A percentile compares a stretch with the other conserved stretches of the same genome.
Conservation (phyloP, 257 asterid genomes). For the Solanum dulcamara region DNA sequence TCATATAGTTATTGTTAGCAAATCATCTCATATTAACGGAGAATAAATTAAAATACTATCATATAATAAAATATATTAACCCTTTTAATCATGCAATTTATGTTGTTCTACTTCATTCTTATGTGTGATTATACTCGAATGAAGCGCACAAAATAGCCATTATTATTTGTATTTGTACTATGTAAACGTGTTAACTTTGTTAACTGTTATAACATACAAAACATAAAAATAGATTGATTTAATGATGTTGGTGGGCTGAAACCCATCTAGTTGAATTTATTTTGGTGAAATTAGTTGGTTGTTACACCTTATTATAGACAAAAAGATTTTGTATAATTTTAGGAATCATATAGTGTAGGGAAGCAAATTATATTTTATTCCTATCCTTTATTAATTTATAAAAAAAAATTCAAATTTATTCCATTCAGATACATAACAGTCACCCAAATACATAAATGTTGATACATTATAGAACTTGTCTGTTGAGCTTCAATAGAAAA, state of each 20-base stretch:
- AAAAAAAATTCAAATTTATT: too few species aligned
- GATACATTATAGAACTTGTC: too few species aligned
- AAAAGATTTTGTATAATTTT: too few species aligned
- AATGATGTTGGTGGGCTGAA: not conserved
- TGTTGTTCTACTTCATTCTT: not conserved
- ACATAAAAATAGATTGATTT: not conserved
- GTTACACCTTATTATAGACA: not conserved
- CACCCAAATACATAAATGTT: too few species aligned
- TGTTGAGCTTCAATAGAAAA: too few species aligned
- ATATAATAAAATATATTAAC: not conserved
- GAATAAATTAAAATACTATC: not conserved
- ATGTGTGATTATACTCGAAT: not conserved
- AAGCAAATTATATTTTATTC: too few species aligned
- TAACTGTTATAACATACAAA: not conserved
- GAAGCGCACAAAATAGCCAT: not conserved
- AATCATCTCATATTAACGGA: too few species aligned
- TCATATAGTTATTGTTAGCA: too few species aligned
- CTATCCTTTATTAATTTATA: too few species aligned
- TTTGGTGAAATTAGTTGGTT: not conserved
- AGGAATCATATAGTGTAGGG: too few species aligned
- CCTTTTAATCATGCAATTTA: not conserved
- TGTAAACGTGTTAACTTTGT: not conserved
- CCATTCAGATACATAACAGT: too few species aligned
- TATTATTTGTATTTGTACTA: not conserved
- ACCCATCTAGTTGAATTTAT: not conserved